Evolutionary conservation across 2,329 filamentous ascomycete genomes (phyloP).

Genomic region (Stagonosporopsis rhizophila): DNA sequence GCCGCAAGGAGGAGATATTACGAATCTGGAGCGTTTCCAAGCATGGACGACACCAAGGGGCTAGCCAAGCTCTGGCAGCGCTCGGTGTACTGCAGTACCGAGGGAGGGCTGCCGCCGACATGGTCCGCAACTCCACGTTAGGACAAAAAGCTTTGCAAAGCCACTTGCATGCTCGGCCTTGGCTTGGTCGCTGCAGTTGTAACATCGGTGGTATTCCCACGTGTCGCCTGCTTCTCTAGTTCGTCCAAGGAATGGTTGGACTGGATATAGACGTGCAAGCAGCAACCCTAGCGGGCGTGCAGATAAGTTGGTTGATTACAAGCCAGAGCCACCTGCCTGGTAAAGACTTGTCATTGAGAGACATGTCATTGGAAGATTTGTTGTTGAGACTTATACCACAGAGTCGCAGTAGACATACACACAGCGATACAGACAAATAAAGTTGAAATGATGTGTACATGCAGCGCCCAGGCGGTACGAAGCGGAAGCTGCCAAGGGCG

Average conservation of each 20-base stretch:
- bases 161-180: neutral
- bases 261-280: neutral
- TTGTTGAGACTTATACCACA: too few relatives aligned
- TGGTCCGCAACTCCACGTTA: neutral
- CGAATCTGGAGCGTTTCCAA: neutral
- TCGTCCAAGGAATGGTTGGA: neutral
- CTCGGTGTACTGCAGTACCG: neutral
- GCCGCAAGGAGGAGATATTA: neutral
- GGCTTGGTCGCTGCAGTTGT: neutral
- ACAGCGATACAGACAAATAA: neutral
- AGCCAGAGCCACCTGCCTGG: too few relatives aligned
- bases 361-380: too few relatives aligned
- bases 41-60: slow-evolving; percentile 5
- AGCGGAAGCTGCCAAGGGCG: neutral
- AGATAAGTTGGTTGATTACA: too few relatives aligned
- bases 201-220: neutral
- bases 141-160: neutral
- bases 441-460: slow-evolving; percentile 8
- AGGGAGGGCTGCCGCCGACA: slow-evolving; percentile 1
- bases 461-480: neutral
- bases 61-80: slow-evolving; percentile 1
- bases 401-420: neutral
- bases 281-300: neutral
- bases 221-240: neutral
- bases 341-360: too few relatives aligned